Conservation (phyloP, 169 alveolate species). For the Plasmodium cynomolgi region DNA sequence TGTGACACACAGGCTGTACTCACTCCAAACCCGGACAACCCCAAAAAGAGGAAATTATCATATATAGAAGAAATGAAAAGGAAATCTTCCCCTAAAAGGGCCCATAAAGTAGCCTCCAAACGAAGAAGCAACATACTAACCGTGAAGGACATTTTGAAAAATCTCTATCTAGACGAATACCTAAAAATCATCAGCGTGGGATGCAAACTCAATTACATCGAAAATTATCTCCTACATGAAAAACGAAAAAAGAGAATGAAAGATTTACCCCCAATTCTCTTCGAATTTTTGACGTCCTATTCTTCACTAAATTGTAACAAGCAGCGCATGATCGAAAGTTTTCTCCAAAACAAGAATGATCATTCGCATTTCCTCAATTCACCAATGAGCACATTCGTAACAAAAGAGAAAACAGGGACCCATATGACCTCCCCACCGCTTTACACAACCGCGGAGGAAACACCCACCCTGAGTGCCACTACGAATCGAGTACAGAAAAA, state of each 20-base stretch:
- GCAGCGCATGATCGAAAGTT: constrained; percentile 22
- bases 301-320: constrained; percentile 43
- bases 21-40: not conserved
- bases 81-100: not conserved
- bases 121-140: not conserved
- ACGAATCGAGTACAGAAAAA: not conserved
- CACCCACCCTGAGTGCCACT: not conserved
- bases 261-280: constrained; percentile 37
- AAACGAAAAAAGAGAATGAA: constrained; percentile 58
- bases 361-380: not conserved
- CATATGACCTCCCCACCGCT: not conserved
- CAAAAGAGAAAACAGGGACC: not conserved
- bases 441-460: not conserved
- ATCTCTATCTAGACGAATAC: constrained; percentile 58
- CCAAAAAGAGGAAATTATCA: constrained; percentile 25
- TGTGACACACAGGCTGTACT: not conserved
- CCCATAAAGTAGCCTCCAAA: not conserved
- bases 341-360: constrained; percentile 14
- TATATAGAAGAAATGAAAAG: not conserved
- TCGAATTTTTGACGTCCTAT: constrained; percentile 73
- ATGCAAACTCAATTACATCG: constrained; percentile 60
- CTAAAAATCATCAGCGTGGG: constrained; percentile 57
- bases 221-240: constrained; percentile 35
- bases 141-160: constrained; percentile 53
- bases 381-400: not conserved